These are phyloP conservation scores for Penicillium aurantiogriseum DNA, from an alignment of 2,329 filamentous ascomycete species.

Conservation along the genomic window DNA sequence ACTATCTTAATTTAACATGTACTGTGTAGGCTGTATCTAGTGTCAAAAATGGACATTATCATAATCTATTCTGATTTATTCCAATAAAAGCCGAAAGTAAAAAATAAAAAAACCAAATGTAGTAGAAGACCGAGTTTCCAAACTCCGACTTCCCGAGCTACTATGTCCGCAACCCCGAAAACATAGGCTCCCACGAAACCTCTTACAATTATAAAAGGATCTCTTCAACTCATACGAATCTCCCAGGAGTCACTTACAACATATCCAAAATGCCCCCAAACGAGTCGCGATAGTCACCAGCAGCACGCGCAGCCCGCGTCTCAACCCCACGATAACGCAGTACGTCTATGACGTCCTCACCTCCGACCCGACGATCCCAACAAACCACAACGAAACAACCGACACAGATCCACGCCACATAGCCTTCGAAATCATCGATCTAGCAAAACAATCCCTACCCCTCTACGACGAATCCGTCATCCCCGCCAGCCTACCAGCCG, in stretches of 20 bases:
- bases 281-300: conserved; percentile 38
- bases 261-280: conserved; percentile 21
- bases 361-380: conserved; percentile 19
- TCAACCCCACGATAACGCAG: conserved; percentile 36
- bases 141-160: background rate
- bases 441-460: conserved; percentile 34
- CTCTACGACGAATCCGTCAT: conserved; percentile 42
- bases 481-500: conserved; percentile 34
- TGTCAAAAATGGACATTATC: background rate
- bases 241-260: background rate
- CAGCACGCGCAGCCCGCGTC: conserved; percentile 37
- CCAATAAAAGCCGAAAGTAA: background rate
- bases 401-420: conserved; percentile 22
- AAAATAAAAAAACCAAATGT: background rate
- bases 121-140: background rate
- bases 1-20: background rate
- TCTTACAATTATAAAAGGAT: background rate
- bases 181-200: background rate
- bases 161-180: background rate
- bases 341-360: conserved; percentile 32
- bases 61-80: background rate
- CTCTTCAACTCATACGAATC: background rate
- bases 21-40: background rate
- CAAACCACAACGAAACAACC: conserved; percentile 4
- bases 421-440: conserved; percentile 32